A percentile compares a stretch with the other conserved stretches of the same genome.
phyloP scores from a whole-genome alignment of 768 basidiomycete species.

The Lentinula edodes region DNA sequence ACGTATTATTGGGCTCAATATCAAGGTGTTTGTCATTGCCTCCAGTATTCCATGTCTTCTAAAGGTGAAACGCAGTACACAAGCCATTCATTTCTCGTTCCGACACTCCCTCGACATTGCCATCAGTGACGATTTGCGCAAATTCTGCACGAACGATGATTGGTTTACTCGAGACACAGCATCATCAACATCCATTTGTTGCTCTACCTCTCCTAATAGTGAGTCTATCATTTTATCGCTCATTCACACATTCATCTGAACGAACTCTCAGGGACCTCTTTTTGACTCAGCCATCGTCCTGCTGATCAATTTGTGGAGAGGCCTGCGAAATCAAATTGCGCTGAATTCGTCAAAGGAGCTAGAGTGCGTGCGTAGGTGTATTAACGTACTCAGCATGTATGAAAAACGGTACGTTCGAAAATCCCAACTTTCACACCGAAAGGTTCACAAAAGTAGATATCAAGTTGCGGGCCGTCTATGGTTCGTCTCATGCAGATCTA shows the following conservation, averaged over 20 bases:
- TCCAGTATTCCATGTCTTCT: neutral
- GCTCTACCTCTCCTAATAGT: neutral
- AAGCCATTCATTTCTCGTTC: slow-evolving; percentile 19
- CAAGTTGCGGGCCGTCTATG: slow-evolving; percentile 42
- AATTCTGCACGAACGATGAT: slow-evolving; percentile 40
- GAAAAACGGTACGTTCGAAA: neutral
- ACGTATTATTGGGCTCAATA: slow-evolving; percentile 32
- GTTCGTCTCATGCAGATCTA: slow-evolving; percentile 23
- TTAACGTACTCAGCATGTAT: neutral
- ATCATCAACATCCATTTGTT: slow-evolving; percentile 17
- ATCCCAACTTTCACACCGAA: neutral
- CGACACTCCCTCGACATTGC: slow-evolving; percentile 40
- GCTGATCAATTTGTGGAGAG: slow-evolving; percentile 43
- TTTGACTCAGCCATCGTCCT: slow-evolving; percentile 41
- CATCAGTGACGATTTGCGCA: slow-evolving; percentile 38
- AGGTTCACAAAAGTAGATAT: slow-evolving; percentile 24
- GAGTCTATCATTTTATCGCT: neutral
- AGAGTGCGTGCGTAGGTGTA: slow-evolving; percentile 45
- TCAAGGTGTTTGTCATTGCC: slow-evolving; percentile 10
- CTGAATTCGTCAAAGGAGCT: slow-evolving; percentile 40
- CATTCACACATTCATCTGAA: neutral
- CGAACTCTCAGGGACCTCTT: slow-evolving; percentile 9
- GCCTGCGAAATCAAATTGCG: slow-evolving; percentile 30
- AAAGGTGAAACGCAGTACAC: slow-evolving; percentile 12
- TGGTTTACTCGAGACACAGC: slow-evolving; percentile 47